Base-by-base conservation (phyloP, 208 protist species). In the Plasmodiophora brassicae region DNA sequence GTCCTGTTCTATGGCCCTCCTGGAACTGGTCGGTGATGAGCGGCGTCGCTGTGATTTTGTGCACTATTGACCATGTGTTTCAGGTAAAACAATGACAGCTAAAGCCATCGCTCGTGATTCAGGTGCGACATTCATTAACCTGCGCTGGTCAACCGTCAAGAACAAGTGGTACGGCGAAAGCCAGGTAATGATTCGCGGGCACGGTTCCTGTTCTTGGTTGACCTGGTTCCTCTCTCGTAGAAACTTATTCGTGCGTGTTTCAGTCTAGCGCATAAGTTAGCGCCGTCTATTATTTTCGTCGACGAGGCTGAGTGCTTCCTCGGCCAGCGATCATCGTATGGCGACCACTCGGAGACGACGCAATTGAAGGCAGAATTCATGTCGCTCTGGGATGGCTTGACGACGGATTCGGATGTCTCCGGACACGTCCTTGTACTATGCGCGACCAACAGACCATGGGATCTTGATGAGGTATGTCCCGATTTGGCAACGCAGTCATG, bases 131-230 rank as follows among this genome's bases (percentile, higher is more conserved):
- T 78, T 78, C 41, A 78, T 78, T 32, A 78, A 78, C n/a, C n/a
- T 78, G 5, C 65, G 65, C 65, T 78, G 65, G 65, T 78, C 65
- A 32, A 78, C 65, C 20, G n/a, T 78, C 5, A 78, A 78, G 41
- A 78, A 78, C 65, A 78, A 78, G n/a, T 78, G 65, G 65, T 78
- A 78, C n/a, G 65, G 65, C 32, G 65, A 78, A 32, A 78, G 65
- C 65, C 65, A 78, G n/a, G 41, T 44, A 78, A 5, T 78, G 5
- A 38, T 78, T 44, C 32, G n/a, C n/a, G n/a, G n/a, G n/a, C n/a
- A n/a, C n/a, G n/a, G n/a, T n/a, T n/a, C n/a, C n/a, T n/a, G n/a
- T n/a, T n/a, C n/a, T n/a, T n/a, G n/a, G n/a, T n/a, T n/a, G n/a
- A n/a, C n/a, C n/a, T n/a, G n/a, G n/a, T n/a, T n/a, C n/a, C n/a